Evolutionary conservation across 2,329 filamentous ascomycete genomes (phyloP), one percentile per base, ranked within the genome.

Genomic region (Metarhizium brunneum): DNA sequence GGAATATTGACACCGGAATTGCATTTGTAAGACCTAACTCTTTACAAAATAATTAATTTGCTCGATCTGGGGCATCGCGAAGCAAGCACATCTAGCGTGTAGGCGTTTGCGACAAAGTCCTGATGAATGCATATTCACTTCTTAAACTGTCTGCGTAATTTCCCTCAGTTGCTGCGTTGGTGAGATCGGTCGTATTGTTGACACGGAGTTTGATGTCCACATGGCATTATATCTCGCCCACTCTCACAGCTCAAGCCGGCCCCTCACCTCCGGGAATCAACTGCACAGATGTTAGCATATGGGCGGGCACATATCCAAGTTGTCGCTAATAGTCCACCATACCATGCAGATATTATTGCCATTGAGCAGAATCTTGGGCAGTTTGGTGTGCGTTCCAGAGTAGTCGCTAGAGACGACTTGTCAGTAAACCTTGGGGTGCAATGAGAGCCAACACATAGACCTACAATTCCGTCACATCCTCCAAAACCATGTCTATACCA

Each of bases 321-420:
- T 20, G 45, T 65, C 20, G 8, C n/a, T 20, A 68, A 58, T 8
- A 42, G 36, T 11, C 13, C 11, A 16, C 63, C 79, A 55, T 81
- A 96, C 94, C 94, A 99, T 99, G 88, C 92, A 97, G 61, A 99
- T 90, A 67, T 97, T 97, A 76, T 99, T 99, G 56, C 94, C 94
- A 67, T 99, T 99, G 43, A 99, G 77, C 47, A 99, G 75, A 59
- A 99, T 96, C 79, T 97, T 97, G 53, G 91, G 82, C 45, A 99
- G 82, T 71, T 95, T 95, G 49, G 85, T 88, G 72, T 92, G 87
- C 64, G 87, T 84, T 59, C 92, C 92, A 5, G 86, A 86, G 74
- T 95, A 95, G 74, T 99, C 94, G 69, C 92, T 97, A 53, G 4
- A 45, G n/a, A 6, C 16, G 67, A 61, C 50, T 45, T 16, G 32